Evolutionary conservation across 345 rosid species (phyloP).

Genomic region (Ceriops decandra): DNA sequence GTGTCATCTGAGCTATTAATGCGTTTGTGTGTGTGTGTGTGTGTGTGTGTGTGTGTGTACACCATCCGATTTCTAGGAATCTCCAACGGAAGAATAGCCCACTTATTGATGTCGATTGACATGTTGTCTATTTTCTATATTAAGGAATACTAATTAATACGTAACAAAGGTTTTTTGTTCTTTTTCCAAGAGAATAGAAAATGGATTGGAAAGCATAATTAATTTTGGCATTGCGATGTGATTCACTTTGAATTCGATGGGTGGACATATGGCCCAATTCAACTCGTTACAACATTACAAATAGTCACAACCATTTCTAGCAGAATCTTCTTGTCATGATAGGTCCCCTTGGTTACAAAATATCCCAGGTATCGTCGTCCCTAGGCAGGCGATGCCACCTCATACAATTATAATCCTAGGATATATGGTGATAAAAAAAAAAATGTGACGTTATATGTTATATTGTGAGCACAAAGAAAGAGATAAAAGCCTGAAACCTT

Average conservation of each 20-base stretch:
- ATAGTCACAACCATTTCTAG: constrained; percentile 9
- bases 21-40: neutral
- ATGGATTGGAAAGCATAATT: constrained; percentile 13
- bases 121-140: constrained; percentile 5
- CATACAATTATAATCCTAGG: no score
- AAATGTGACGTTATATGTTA: no score
- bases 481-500: no score
- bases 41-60: neutral
- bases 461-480: no score
- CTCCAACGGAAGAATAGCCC: no score
- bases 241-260: neutral
- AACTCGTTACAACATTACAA: neutral
- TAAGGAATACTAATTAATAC: neutral
- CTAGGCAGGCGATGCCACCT: neutral
- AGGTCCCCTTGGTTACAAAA: constrained; percentile 1
- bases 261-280: neutral
- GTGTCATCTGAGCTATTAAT: no score
- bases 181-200: constrained; percentile 3
- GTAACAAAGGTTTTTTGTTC: constrained; percentile 6
- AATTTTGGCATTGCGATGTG: constrained; percentile 9
- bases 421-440: no score
- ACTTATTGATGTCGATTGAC: neutral
- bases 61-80: no score
- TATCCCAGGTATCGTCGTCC: neutral
- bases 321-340: neutral